phyloP scores from a whole-genome alignment of 352 stramenopile genomes.

The Nothophytophthora sp. region DNA sequence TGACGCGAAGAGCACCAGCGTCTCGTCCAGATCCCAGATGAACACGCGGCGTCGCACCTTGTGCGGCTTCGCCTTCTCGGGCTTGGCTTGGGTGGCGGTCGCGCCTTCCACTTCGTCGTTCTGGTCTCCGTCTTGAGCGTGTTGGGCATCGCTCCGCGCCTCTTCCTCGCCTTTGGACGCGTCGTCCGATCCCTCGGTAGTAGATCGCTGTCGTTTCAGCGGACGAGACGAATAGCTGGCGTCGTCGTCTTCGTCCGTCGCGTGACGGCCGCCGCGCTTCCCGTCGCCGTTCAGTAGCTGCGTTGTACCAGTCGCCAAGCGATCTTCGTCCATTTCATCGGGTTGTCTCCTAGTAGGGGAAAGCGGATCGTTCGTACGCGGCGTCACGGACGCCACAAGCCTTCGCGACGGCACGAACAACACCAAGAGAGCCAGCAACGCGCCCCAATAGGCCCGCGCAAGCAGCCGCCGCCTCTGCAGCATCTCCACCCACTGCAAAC shows the following conservation, averaged over 20 bases:
- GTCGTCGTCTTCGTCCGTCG: neutral
- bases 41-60: conserved; percentile 45
- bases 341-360: too few relatives aligned
- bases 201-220: conserved; percentile 25
- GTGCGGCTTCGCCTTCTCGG: neutral
- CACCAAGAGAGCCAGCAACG: conserved; percentile 18
- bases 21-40: conserved; percentile 88
- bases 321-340: too few relatives aligned
- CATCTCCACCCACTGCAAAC: conserved; percentile 64
- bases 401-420: conserved; percentile 19
- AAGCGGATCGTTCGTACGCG: neutral
- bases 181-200: neutral
- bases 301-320: neutral
- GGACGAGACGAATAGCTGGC: conserved; percentile 9
- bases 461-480: conserved; percentile 26
- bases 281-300: neutral
- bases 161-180: too few relatives aligned
- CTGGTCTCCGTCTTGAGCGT: conserved; percentile 8
- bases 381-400: conserved; percentile 9
- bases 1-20: conserved; percentile 79
- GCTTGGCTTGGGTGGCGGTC: conserved; percentile 1
- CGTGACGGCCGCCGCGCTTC: neutral
- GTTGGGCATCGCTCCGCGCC: too few relatives aligned
- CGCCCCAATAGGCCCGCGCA: conserved; percentile 14
- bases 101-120: conserved; percentile 3